Evolutionary conservation across 345 rosid genomes (phyloP).

Genomic region (Bruguiera gymnorhiza): DNA sequence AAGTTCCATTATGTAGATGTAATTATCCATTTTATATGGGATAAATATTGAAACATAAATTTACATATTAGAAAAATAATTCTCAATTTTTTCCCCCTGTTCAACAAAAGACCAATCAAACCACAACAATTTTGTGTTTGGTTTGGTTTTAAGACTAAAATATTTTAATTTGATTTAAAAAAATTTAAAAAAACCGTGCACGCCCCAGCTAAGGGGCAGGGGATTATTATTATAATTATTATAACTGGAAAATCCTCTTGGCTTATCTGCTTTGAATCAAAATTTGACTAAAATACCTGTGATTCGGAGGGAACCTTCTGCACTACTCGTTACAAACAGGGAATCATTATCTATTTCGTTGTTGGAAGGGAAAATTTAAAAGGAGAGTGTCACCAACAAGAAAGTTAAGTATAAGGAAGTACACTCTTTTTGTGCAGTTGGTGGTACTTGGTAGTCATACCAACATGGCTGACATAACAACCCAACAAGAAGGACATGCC

Average conservation of each 20-base stretch:
- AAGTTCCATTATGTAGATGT: too few species aligned
- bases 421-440: not conserved
- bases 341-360: slow-evolving; percentile 12
- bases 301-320: not conserved
- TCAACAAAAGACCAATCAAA: too few species aligned
- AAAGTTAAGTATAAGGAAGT: slow-evolving; percentile 5
- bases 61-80: too few species aligned
- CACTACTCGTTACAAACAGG: slow-evolving; percentile 7
- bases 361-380: slow-evolving; percentile 11
- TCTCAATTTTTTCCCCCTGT: too few species aligned
- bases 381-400: slow-evolving; percentile 8
- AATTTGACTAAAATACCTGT: not conserved
- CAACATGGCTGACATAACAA: not conserved
- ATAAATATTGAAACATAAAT: too few species aligned
- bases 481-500: slow-evolving; percentile 7
- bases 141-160: too few species aligned
- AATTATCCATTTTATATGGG: too few species aligned
- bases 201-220: too few species aligned
- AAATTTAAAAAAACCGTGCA: too few species aligned
- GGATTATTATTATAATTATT: too few species aligned
- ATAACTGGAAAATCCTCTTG: not conserved
- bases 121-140: too few species aligned
- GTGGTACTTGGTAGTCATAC: not conserved
- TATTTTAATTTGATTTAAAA: too few species aligned
- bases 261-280: not conserved